A percentile compares a stretch with the other conserved stretches of the same genome.
Evolutionary conservation across 805 yeast species (phyloP).

Genomic region (Kodamaea restingae): DNA sequence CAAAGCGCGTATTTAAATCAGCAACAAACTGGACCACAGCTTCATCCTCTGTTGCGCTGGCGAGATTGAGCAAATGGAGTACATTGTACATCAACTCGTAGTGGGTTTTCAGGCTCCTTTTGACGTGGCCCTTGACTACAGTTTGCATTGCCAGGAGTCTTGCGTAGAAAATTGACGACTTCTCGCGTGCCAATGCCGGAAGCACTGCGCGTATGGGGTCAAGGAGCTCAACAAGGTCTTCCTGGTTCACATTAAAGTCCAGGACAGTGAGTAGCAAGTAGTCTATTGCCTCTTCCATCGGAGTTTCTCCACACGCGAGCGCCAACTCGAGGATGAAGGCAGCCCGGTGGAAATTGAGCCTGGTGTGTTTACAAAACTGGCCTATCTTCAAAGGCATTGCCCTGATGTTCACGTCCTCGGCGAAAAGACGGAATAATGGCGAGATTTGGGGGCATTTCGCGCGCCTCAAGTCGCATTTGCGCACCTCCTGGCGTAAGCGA

Average conservation of each 20-base stretch:
- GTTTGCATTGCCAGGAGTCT: conserved; percentile 6
- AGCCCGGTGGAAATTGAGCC: conserved; percentile 15
- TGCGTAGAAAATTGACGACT: not conserved
- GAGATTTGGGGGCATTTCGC: not conserved
- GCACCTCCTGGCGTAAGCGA: not conserved
- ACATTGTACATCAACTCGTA: conserved; percentile 22
- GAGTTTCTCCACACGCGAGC: not conserved
- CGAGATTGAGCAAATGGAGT: conserved; percentile 13
- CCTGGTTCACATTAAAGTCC: conserved; percentile 28
- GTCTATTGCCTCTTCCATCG: conserved; percentile 7
- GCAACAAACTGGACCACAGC: not conserved
- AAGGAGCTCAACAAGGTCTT: conserved; percentile 12
- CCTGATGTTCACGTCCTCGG: conserved; percentile 2
- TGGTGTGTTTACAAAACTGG: conserved; percentile 17
- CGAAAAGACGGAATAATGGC: not conserved
- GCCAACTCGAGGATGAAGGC: conserved; percentile 16
- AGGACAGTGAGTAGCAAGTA: conserved; percentile 17
- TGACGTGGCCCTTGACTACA: conserved; percentile 8
- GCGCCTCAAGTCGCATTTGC: not conserved
- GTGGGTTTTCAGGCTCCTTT: conserved; percentile 9
- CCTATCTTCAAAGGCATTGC: conserved; percentile 18
- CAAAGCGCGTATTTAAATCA: not conserved
- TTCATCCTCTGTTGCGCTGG: not conserved
- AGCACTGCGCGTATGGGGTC: conserved; percentile 18
- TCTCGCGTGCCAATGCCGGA: conserved; percentile 1